Evolutionary conservation across 2,329 filamentous ascomycete species (phyloP).

Genomic region (Cercospora zeina): DNA sequence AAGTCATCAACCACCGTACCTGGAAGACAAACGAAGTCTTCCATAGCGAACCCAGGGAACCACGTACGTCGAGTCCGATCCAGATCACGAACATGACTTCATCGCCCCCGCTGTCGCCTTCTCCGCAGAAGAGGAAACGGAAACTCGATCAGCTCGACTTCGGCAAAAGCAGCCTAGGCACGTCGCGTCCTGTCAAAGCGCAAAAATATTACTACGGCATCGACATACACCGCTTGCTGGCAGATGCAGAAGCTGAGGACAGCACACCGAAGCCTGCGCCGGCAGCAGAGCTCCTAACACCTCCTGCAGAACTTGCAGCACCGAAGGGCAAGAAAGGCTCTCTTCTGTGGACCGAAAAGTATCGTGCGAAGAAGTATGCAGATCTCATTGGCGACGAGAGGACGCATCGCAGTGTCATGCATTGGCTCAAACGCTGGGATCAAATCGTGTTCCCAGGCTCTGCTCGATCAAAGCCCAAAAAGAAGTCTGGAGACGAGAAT

Average conservation of each 20-base stretch:
- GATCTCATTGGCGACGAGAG: constrained; percentile 93
- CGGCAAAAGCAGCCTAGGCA: constrained; percentile 31
- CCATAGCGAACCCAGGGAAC: constrained; percentile 46
- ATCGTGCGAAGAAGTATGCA: constrained; percentile 85
- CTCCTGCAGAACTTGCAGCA: constrained; percentile 44
- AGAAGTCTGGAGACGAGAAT: constrained; percentile 46
- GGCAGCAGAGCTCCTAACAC: constrained; percentile 33
- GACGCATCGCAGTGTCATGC: constrained; percentile 84
- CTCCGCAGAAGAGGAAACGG: constrained; percentile 37
- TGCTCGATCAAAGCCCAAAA: constrained; percentile 57
- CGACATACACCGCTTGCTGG: constrained; percentile 80
- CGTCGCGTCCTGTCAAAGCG: constrained; percentile 58
- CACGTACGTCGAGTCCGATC: constrained; percentile 52
- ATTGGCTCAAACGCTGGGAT: constrained; percentile 96
- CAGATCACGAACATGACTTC: constrained; percentile 65
- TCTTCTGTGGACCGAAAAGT: constrained; percentile 94
- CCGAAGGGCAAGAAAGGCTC: constrained; percentile 43
- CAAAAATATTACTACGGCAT: constrained; percentile 85
- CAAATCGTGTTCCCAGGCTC: constrained; percentile 83
- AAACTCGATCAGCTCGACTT: constrained; percentile 35
- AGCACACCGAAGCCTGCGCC: constrained; percentile 40
- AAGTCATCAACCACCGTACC: constrained; percentile 54
- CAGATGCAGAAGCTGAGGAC: constrained; percentile 65
- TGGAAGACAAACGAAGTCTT: constrained; percentile 53
- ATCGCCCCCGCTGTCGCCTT: constrained; percentile 52